A percentile compares a stretch with the other conserved stretches of the same genome.
Evolutionary conservation across 2,329 filamentous ascomycete genomes (phyloP).

Genomic region (Blumeria hordei): DNA sequence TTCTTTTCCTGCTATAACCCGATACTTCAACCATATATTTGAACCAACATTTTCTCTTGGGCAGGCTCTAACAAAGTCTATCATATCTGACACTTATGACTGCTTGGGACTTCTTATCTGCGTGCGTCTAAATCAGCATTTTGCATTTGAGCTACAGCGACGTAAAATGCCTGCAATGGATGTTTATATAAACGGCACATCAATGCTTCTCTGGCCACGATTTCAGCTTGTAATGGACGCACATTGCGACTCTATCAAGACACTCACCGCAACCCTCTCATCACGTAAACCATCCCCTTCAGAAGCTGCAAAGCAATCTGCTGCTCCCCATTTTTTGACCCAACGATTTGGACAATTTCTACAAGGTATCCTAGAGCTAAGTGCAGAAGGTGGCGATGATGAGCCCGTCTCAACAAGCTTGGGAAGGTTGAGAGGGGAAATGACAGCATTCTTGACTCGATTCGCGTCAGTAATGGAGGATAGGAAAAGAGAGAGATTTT

Average conservation of each 20-base stretch:
- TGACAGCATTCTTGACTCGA: slow-evolving; percentile 60
- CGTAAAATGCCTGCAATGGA: slow-evolving; percentile 77
- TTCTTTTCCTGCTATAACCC: slow-evolving; percentile 52
- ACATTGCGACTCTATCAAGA: slow-evolving; percentile 69
- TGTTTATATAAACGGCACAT: slow-evolving; percentile 78
- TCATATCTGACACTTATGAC: slow-evolving; percentile 58
- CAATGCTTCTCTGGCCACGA: slow-evolving; percentile 89
- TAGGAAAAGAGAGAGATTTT: slow-evolving; percentile 62
- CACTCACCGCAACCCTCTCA: slow-evolving; percentile 26
- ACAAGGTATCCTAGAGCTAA: slow-evolving; percentile 61
- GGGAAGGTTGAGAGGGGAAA: slow-evolving; percentile 50
- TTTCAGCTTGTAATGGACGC: slow-evolving; percentile 86
- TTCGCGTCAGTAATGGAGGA: slow-evolving; percentile 55
- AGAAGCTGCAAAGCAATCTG: slow-evolving; percentile 37
- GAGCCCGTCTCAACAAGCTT: slow-evolving; percentile 75
- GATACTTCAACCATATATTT: slow-evolving; percentile 71
- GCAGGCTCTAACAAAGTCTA: slow-evolving; percentile 46
- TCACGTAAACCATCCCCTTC: slow-evolving; percentile 21
- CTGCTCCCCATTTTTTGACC: slow-evolving; percentile 74
- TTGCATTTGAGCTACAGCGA: slow-evolving; percentile 81
- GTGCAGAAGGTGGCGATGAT: slow-evolving; percentile 77
- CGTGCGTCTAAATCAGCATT: slow-evolving; percentile 78
- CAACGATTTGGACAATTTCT: slow-evolving; percentile 90
- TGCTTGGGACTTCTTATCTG: slow-evolving; percentile 73
- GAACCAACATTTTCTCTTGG: slow-evolving; percentile 74